Base-by-base conservation (phyloP, 495 filamentous ascomycete genomes). In the Articulospora tetracladia region DNA sequence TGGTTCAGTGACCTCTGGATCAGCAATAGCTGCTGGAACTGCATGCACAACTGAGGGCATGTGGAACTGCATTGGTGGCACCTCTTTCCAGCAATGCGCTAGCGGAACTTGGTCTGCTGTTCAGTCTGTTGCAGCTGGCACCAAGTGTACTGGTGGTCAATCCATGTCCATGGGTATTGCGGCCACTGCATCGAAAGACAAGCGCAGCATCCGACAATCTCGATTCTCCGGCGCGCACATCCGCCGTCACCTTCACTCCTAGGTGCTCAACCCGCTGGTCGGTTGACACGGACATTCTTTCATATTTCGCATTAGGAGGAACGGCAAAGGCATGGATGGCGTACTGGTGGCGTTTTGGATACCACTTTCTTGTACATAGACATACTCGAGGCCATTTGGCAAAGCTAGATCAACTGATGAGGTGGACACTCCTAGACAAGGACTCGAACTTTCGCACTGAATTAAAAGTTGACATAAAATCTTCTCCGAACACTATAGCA, bases 61-160 rank as follows among this genome's bases (percentile, higher is more conserved):
- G 44, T 89, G 85, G 85, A 86, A 88, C 74, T 90, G 87, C 69
- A 76, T 88, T 32, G 73, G 67, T 26, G 86, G 86, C 55, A 74
- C 70, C 8, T 74, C 77, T 17, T 90, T 81, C 76, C 82, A 85
- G 69, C 79, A 86, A 61, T 91, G 87, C 61, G 86, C 85, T 12
- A 78, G 73, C 24, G 86, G 87, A 7, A 56, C 68, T 30, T 89
- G 86, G 87, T 80, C 83, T 11, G 66, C 58, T 7, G 55, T 73
- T 23, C 75, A 83, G 55, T 65, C 72, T 30, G 72, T 89, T 74
- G 79, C 86, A 0, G 66, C 76, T 0, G 87, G 87, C 51, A 89
- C 83, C 2, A 66, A 69, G 30, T 91, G 87, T 73, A 77, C 63
- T 20, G 48, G 76, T 25, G 87, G 87, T 24, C 66, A 77, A 58